Conservation (phyloP, 2,329 filamentous ascomycete genomes). For the Fusarium chuoi region DNA sequence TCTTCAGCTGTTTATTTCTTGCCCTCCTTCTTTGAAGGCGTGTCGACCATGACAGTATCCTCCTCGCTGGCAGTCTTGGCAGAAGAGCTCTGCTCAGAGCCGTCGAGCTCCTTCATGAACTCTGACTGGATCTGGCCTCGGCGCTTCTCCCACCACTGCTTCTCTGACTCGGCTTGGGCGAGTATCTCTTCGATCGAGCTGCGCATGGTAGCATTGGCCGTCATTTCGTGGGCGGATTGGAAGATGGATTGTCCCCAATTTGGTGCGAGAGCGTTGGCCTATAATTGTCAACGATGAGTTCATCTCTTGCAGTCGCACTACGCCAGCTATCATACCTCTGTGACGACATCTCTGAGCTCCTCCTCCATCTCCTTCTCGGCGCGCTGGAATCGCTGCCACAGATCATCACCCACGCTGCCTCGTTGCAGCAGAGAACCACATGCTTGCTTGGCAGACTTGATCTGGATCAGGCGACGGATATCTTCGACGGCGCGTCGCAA, state of each 20-base stretch:
- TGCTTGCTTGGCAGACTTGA: slow-evolving; percentile 89
- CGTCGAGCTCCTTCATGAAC: slow-evolving; percentile 87
- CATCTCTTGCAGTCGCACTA: not conserved
- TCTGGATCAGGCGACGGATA: slow-evolving; percentile 88
- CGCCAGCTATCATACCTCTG: slow-evolving; percentile 70
- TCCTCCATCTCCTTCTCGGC: slow-evolving; percentile 99
- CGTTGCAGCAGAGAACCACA: slow-evolving; percentile 84
- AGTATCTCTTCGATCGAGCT: slow-evolving; percentile 80
- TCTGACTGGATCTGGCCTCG: slow-evolving; percentile 76
- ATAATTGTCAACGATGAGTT: slow-evolving; percentile 3
- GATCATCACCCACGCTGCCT: slow-evolving; percentile 93
- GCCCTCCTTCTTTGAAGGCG: slow-evolving; percentile 64
- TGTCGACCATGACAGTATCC: slow-evolving; percentile 78
- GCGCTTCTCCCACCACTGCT: slow-evolving; percentile 92
- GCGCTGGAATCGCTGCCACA: slow-evolving; percentile 91
- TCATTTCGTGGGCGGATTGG: slow-evolving; percentile 96
- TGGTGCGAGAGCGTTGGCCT: slow-evolving; percentile 91
- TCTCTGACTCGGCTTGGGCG: slow-evolving; percentile 75
- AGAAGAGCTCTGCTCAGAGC: slow-evolving; percentile 61
- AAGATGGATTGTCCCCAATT: slow-evolving; percentile 97
- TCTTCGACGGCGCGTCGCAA: slow-evolving; percentile 91
- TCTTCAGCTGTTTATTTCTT: slow-evolving; percentile 52
- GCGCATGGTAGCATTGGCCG: slow-evolving; percentile 82
- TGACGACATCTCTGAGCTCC: slow-evolving; percentile 92
- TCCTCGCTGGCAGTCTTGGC: slow-evolving; percentile 52